Evolutionary conservation across 345 rosid species (phyloP), one percentile per base, ranked within the genome.

Genomic region (Anacardium occidentale): DNA sequence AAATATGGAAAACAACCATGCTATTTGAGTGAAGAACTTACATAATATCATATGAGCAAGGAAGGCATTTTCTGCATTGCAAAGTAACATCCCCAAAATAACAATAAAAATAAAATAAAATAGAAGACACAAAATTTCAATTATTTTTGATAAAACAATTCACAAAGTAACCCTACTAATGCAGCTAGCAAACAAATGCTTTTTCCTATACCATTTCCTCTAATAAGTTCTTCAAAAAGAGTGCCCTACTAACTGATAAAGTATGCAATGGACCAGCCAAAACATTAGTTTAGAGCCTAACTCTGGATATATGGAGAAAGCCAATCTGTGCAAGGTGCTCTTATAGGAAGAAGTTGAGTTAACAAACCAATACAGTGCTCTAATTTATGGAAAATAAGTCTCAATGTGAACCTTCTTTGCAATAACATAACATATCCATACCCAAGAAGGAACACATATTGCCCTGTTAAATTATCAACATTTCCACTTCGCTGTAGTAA

Each of bases 381-480:
- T 48, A 0, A 6, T 22, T 42, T 29, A 13, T 21, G 29, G n/a
- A 47, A 45, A 60, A 70, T n/a, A 45, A 34, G 12, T 12, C 11
- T 24, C 29, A 60, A 47, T 13, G 53, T 20, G 7, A 48, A 10
- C 15, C 62, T 54, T 69, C 57, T 18, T 51, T 55, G 11, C 7
- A 66, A 51, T 18, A 52, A 22, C 2, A 20, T 25, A 14, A 45
- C 37, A 24, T 51, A 76, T 13, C 79, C 93, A 68, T 87, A 94
- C 98, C 98, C 98, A 57, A 94, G 94, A 75, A 94, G 85, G 85
- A 91, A 78, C 69, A 94, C 94, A 82, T 94, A 94, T 85, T 94
- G 97, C 65, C 97, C 98, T 0, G 98, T 89, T 80, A 91, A 79
- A 79, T 94, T 94, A 85, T 94, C 98, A 68, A 94, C 98, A 78